A percentile compares a stretch with the other conserved stretches of the same genome.
phyloP scores from a whole-genome alignment of 257 asterid species.

The Ehretia macrophylla region DNA sequence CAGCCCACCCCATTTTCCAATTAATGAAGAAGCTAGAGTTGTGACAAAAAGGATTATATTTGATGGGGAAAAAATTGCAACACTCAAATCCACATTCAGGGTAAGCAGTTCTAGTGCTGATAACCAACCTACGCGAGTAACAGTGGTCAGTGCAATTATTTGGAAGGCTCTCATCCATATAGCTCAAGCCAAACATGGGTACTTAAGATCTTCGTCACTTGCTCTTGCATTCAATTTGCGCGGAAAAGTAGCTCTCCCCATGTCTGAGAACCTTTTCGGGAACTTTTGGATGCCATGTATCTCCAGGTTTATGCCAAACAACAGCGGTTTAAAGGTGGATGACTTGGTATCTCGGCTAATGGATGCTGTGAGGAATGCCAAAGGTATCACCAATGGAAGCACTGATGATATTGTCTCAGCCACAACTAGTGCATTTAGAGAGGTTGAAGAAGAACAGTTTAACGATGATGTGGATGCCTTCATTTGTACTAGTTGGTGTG shows the following conservation, averaged over 20 bases:
- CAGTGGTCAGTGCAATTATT: constrained; percentile 12
- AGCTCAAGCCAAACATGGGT: constrained; percentile 8
- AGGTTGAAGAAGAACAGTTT: neutral
- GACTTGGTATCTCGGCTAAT: constrained; percentile 6
- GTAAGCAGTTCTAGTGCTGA: neutral
- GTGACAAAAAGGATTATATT: constrained; percentile 4
- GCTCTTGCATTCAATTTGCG: constrained; percentile 9
- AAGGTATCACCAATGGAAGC: neutral
- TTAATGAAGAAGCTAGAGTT: neutral
- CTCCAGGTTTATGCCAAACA: neutral
- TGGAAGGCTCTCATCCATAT: constrained; percentile 21
- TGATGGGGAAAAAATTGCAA: neutral
- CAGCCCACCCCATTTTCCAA: neutral
- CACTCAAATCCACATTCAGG: constrained; percentile 11
- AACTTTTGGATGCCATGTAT: constrained; percentile 11
- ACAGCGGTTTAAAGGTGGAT: constrained; percentile 1
- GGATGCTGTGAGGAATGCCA: constrained; percentile 7
- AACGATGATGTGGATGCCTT: constrained; percentile 6
- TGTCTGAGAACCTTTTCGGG: constrained; percentile 12
- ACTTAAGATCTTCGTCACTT: constrained; percentile 8
- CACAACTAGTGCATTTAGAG: neutral
- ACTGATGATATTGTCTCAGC: neutral
- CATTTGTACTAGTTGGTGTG: constrained; percentile 29
- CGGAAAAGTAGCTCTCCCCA: neutral
- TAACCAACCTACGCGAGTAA: constrained; percentile 14